Conservation (phyloP, 768 basidiomycete species). For the Collybia mongolica region DNA sequence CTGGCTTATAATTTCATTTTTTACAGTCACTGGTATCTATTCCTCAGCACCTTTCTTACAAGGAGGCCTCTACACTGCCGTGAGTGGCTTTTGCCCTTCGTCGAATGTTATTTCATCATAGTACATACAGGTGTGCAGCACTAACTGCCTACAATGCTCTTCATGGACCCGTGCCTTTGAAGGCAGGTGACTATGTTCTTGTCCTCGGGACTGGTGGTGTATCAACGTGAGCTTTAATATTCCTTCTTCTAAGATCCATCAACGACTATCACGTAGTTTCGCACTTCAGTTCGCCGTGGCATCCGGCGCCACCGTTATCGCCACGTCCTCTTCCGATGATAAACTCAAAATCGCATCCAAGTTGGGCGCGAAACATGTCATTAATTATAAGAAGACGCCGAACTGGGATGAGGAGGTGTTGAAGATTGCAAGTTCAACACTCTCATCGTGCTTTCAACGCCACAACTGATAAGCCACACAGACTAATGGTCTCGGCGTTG, state of each 20-base stretch:
- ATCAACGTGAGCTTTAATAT: slow-evolving; percentile 36
- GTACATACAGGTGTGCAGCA: slow-evolving; percentile 45
- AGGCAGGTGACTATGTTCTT: slow-evolving; percentile 59
- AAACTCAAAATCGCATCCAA: slow-evolving; percentile 53
- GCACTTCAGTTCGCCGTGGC: slow-evolving; percentile 61
- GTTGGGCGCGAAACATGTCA: slow-evolving; percentile 51
- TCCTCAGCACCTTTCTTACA: slow-evolving; percentile 57
- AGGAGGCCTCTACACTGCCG: slow-evolving; percentile 66
- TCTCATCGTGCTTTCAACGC: slow-evolving; percentile 9
- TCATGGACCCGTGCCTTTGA: slow-evolving; percentile 44
- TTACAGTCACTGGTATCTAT: slow-evolving; percentile 46
- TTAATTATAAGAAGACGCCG: slow-evolving; percentile 60
- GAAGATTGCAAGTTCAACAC: slow-evolving; percentile 33
- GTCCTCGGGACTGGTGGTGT: slow-evolving; percentile 58
- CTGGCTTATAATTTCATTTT: not conserved
- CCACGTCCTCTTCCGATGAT: slow-evolving; percentile 64
- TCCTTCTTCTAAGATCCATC: not conserved
- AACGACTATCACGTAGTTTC: slow-evolving; percentile 32
- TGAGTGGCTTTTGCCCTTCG: slow-evolving; percentile 21
- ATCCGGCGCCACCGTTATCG: slow-evolving; percentile 62
- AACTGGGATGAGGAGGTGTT: slow-evolving; percentile 57
- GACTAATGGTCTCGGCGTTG: slow-evolving; percentile 36
- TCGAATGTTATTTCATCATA: not conserved
- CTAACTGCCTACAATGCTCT: slow-evolving; percentile 66
- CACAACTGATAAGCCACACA: slow-evolving; percentile 20